Conservation (phyloP, 1,284 basidiomycete species). For the Trichosporon asahii region DNA sequence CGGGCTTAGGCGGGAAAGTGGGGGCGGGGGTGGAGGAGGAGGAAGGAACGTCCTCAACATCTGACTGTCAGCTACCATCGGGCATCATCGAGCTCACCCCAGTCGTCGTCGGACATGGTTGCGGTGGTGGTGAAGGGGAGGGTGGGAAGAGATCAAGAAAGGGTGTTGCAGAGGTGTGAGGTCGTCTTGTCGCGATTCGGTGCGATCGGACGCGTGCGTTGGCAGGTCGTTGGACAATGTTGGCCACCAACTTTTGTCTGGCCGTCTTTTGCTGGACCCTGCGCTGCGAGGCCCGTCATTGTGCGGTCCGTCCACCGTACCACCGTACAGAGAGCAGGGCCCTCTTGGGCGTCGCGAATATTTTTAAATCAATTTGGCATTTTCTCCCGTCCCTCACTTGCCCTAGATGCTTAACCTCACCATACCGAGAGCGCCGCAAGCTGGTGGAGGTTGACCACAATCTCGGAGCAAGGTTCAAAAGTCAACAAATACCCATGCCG, state of each 20-base stretch:
- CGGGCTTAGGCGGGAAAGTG: conserved; percentile 51
- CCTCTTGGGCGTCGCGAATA: not conserved
- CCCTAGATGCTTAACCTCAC: not conserved
- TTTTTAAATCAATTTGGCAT: conserved; percentile 20
- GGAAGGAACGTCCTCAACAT: conserved; percentile 55
- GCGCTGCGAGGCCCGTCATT: not conserved
- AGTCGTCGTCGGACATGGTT: conserved; percentile 45
- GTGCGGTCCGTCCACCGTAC: not conserved
- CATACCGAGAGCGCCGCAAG: not conserved
- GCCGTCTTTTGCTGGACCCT: conserved; percentile 13
- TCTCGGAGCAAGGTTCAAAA: not conserved
- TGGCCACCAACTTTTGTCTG: conserved; percentile 20
- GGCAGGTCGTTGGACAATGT: not conserved
- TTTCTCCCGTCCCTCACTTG: conserved; percentile 5
- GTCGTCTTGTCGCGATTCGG: not conserved
- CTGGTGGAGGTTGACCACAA: conserved; percentile 11
- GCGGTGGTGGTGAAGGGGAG: conserved; percentile 2
- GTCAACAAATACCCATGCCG: conserved; percentile 14
- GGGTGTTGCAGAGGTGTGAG: not conserved
- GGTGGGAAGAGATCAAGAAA: not conserved
- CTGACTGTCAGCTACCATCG: conserved; percentile 22
- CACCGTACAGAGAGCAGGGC: not conserved
- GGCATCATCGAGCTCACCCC: conserved; percentile 32
- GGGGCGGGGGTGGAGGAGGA: conserved; percentile 52
- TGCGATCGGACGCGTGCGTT: conserved; percentile 3